Evolutionary conservation across 164 flowering plant species (phyloP), one percentile per base, ranked within the genome.

Genomic region (Magnolia kwangsiensis): DNA sequence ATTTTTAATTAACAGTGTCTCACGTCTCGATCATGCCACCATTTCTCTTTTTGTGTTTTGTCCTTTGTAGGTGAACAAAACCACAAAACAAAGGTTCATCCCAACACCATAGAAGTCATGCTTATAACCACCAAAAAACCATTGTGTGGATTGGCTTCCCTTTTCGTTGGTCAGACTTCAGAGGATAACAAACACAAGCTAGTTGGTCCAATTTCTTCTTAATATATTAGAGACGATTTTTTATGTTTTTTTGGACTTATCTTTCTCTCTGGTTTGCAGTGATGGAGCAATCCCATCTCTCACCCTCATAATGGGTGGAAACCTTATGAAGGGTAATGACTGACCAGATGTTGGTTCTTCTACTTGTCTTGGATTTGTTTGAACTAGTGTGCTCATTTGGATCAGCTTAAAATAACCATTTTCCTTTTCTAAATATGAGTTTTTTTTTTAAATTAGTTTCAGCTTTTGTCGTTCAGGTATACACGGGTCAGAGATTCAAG

Each of bases 221-320:
- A 20, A 51, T 21, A n/a, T 51, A 49, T 49, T 8, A 72, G 11
- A n/a, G 61, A 8, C 31, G 10, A 21, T 23, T 6, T 20, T n/a
- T 59, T 3, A 9, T 69, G n/a, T 16, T 50, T 29, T 8, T 18
- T 20, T 13, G 16, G 63, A 13, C 19, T 13, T n/a, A 59, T 63
- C 51, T 16, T 7, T 37, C 55, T 75, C 63, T 66, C 14, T 76
- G 23, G 5, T 55, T 73, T 77, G 76, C 88, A 93, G 98, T 75
- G 89, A 90, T 71, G 96, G 87, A 67, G 89, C 96, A 29, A 86
- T 92, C 65, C 98, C 98, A 73, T 49, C 84, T 58, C 6, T 87
- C 58, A 89, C 93, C 8, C 81, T 93, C 51, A 85, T 93, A 24
- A 7, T 92, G 67, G 96, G 96, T 69, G 96, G 83, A 50, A 92